Evolutionary conservation across 1,284 basidiomycete genomes (phyloP).

Genomic region (Ganoderma sinense): DNA sequence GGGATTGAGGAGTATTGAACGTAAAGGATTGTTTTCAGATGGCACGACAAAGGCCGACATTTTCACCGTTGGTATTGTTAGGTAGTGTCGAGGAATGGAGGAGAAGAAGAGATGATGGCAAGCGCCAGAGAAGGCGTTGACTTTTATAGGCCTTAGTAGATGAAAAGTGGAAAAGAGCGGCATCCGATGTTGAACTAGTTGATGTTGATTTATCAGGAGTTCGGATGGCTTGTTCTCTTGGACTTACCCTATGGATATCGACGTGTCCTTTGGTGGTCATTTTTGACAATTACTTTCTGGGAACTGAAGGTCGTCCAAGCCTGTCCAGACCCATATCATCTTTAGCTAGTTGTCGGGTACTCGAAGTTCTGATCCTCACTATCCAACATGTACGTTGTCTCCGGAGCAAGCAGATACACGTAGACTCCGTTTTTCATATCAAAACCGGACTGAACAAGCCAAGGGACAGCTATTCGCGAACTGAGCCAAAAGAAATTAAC

Average conservation of each 20-base stretch:
- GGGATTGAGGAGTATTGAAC: not conserved
- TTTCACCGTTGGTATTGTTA: not conserved
- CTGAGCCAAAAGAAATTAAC: too few relatives aligned
- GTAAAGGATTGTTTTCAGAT: not conserved
- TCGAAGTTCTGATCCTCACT: not conserved
- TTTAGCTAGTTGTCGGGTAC: not conserved
- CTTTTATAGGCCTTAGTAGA: not conserved
- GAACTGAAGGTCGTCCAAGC: too few relatives aligned
- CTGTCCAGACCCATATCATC: not conserved
- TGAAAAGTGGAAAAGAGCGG: not conserved
- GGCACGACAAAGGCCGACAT: not conserved
- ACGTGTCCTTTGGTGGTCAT: not conserved
- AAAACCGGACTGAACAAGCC: too few relatives aligned
- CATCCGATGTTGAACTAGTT: not conserved
- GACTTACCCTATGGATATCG: not conserved
- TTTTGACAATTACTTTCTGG: not conserved
- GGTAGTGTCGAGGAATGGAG: not conserved
- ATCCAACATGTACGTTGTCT: too few relatives aligned
- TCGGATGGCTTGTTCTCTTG: not conserved
- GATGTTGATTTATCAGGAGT: not conserved
- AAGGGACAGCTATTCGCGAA: too few relatives aligned
- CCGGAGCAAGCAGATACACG: too few relatives aligned
- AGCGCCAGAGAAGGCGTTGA: not conserved
- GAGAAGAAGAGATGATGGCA: not conserved
- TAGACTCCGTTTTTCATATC: too few relatives aligned